Percentiles rank a stretch among this genome's conserved stretches.
phyloP scores from a whole-genome alignment of 1,284 basidiomycete species.

The Rhizopogon parksii region DNA sequence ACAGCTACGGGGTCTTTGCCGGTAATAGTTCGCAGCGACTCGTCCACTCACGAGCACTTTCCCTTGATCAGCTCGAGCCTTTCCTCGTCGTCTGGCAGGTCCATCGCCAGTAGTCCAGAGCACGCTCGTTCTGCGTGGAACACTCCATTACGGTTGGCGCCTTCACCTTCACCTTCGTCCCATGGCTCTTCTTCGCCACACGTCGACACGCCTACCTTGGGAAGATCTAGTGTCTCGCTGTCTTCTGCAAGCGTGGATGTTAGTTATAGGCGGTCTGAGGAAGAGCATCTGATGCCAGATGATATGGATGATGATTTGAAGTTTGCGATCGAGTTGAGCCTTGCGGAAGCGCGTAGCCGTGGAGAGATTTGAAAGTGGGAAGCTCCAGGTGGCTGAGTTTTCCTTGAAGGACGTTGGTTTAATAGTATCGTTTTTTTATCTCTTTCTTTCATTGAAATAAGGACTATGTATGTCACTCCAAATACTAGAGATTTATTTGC shows the following conservation, averaged over 20 bases:
- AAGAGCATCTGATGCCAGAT: slow-evolving; percentile 13
- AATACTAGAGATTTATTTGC: neutral
- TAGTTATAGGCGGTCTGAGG: slow-evolving; percentile 1
- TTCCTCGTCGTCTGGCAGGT: slow-evolving; percentile 20
- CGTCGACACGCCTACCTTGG: slow-evolving; percentile 7
- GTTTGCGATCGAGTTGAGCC: slow-evolving; percentile 49
- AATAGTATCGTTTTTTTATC: neutral
- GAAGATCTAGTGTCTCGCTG: slow-evolving; percentile 7
- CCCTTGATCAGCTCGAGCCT: slow-evolving; percentile 24
- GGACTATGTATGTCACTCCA: neutral
- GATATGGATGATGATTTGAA: slow-evolving; percentile 47
- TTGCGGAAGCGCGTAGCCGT: slow-evolving; percentile 46
- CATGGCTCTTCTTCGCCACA: slow-evolving; percentile 14
- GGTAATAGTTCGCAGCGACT: slow-evolving; percentile 7
- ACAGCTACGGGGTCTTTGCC: slow-evolving; percentile 7
- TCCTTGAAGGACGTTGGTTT: too few relatives aligned
- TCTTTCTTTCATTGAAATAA: neutral
- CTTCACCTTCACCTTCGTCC: slow-evolving; percentile 4
- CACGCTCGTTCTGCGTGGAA: slow-evolving; percentile 24
- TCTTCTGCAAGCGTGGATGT: slow-evolving; percentile 14
- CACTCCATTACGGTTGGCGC: slow-evolving; percentile 15
- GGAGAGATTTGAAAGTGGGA: slow-evolving; percentile 17
- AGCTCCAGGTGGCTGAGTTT: too few relatives aligned
- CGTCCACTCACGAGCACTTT: slow-evolving; percentile 25
- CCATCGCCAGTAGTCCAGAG: slow-evolving; percentile 7